Percentiles rank a stretch among this genome's conserved stretches.
Evolutionary conservation across 2,329 filamentous ascomycete genomes (phyloP).

Genomic region (Pseudogymnoascus sp.): DNA sequence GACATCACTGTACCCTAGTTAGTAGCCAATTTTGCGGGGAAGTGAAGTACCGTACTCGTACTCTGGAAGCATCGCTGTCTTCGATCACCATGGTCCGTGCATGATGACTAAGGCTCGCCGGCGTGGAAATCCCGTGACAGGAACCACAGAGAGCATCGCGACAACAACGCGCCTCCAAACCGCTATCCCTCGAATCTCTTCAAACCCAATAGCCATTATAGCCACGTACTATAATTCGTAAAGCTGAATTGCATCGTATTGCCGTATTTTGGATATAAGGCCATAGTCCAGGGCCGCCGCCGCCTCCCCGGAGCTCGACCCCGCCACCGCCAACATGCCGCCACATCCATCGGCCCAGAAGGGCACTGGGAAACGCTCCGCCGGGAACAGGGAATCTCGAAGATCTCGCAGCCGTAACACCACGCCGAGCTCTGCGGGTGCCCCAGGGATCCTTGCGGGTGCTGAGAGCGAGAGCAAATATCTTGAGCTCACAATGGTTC

Average conservation of each 20-base stretch:
- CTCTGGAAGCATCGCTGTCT: neutral
- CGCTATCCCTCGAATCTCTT: neutral
- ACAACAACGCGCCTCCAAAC: neutral
- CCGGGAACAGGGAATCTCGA: slow-evolving; percentile 45
- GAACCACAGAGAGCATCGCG: slow-evolving; percentile 6
- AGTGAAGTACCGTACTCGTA: neutral
- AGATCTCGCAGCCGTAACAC: slow-evolving; percentile 71
- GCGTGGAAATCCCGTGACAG: neutral
- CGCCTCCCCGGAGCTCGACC: neutral
- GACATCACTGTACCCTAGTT: slow-evolving; percentile 6
- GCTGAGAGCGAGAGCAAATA: slow-evolving; percentile 52
- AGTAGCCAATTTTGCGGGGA: neutral
- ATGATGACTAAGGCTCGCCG: neutral
- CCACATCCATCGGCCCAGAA: slow-evolving; percentile 51
- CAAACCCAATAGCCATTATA: neutral
- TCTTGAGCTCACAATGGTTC: slow-evolving; percentile 55
- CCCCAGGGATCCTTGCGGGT: slow-evolving; percentile 40
- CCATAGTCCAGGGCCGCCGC: neutral
- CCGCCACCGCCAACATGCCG: slow-evolving; percentile 40
- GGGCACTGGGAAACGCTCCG: slow-evolving; percentile 59
- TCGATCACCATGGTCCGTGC: neutral
- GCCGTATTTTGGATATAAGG: neutral
- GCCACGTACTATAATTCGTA: neutral
- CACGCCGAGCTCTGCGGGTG: slow-evolving; percentile 50
- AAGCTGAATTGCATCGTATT: neutral